A percentile compares a stretch with the other conserved stretches of the same genome.
Evolutionary conservation across 345 rosid species (phyloP).

Genomic region (Durio zibethinus): DNA sequence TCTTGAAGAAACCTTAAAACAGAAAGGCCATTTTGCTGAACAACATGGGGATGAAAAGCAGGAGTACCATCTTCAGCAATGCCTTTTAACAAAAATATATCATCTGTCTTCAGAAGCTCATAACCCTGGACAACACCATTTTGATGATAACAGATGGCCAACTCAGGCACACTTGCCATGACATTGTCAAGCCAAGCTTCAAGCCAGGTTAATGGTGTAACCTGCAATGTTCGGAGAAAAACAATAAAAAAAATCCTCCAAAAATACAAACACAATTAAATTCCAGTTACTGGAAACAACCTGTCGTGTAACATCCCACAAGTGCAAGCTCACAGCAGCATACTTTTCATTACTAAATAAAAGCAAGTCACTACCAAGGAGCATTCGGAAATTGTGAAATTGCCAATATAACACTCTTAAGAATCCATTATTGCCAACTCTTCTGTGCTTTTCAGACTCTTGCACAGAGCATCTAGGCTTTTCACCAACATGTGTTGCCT

Average conservation of each 20-base stretch:
- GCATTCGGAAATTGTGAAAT: constrained; percentile 96
- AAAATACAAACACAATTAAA: constrained; percentile 11
- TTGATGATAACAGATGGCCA: constrained; percentile 93
- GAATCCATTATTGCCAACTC: constrained; percentile 70
- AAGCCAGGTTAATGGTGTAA: constrained; percentile 91
- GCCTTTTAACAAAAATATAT: constrained; percentile 81
- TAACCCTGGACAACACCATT: constrained; percentile 93
- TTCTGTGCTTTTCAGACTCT: constrained; percentile 77
- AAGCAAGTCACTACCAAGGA: constrained; percentile 91
- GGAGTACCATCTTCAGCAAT: constrained; percentile 92
- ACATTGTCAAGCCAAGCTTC: constrained; percentile 99
- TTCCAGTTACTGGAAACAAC: constrained; percentile 30
- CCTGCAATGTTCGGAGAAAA: constrained; percentile 36
- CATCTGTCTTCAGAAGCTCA: constrained; percentile 94
- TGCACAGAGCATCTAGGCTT: constrained; percentile 63
- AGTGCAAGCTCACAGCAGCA: constrained; percentile 91
- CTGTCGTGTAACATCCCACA: constrained; percentile 83
- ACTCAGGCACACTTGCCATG: constrained; percentile 97
- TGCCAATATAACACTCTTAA: constrained; percentile 87
- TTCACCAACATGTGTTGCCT: constrained; percentile 67
- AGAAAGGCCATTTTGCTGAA: constrained; percentile 91
- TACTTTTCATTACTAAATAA: constrained; percentile 92
- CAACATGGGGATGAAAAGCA: constrained; percentile 92
- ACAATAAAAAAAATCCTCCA: constrained; percentile 2
- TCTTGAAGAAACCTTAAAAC: constrained; percentile 90